These are phyloP conservation scores for Collybia nuda DNA, from an alignment of 768 basidiomycete genomes.

Conservation along the genomic window DNA sequence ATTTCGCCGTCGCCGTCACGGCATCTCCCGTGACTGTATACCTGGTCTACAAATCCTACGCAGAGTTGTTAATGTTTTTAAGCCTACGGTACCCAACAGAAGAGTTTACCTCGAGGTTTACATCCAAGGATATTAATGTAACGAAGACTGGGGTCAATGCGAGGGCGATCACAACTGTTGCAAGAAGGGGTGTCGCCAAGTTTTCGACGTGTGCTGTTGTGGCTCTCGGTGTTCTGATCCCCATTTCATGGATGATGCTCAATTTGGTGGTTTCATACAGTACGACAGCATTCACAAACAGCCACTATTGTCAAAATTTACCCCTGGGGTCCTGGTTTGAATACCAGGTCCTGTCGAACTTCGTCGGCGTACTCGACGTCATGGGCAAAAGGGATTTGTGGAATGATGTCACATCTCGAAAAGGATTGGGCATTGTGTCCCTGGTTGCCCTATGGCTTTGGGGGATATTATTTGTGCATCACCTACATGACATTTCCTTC, in stretches of 20 bases:
- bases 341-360: constrained; percentile 14
- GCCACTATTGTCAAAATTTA: constrained; percentile 10
- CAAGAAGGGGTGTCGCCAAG: no score
- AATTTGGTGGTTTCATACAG: constrained; percentile 15
- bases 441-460: constrained; percentile 13
- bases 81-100: not conserved
- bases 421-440: constrained; percentile 12
- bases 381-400: constrained; percentile 18
- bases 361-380: constrained; percentile 17
- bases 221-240: not conserved
- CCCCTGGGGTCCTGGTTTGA: constrained; percentile 10
- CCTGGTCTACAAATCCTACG: constrained; percentile 7
- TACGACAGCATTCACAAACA: constrained; percentile 11
- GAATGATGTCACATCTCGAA: constrained; percentile 12
- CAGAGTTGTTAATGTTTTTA: not conserved
- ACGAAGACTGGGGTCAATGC: not conserved
- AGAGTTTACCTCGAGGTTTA: no score
- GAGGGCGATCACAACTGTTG: no score
- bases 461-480: constrained; percentile 14
- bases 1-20: constrained; percentile 15
- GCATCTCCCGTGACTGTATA: constrained; percentile 15
- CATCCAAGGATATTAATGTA: no score
- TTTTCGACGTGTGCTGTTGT: no score
- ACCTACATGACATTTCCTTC: constrained; percentile 1
- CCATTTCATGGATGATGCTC: constrained; percentile 10